Conservation (phyloP, 768 basidiomycete species). For the Polyporus arcularius region DNA sequence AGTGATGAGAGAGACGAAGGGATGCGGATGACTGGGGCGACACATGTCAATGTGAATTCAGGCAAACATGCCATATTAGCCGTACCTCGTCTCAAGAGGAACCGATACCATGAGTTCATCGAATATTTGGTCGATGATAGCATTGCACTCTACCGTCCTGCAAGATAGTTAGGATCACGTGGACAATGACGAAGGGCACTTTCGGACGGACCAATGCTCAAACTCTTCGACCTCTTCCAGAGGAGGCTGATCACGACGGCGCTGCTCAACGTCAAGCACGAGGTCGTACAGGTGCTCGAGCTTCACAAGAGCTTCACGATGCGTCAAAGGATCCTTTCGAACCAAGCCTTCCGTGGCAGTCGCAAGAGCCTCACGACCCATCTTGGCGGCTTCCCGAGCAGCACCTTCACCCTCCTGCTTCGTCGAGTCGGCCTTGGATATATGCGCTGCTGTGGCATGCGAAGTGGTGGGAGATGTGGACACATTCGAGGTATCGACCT, state of each 20-base stretch:
- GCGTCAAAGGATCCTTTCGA: slow-evolving; percentile 72
- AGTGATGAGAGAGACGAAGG: slow-evolving; percentile 88
- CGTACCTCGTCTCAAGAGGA: slow-evolving; percentile 89
- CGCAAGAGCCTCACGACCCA: slow-evolving; percentile 73
- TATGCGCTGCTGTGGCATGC: slow-evolving; percentile 45
- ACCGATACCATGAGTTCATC: slow-evolving; percentile 81
- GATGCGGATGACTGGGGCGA: slow-evolving; percentile 79
- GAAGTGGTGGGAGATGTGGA: slow-evolving; percentile 40
- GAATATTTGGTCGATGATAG: slow-evolving; percentile 75
- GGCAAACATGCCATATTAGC: background rate
- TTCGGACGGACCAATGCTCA: slow-evolving; percentile 45
- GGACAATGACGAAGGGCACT: background rate
- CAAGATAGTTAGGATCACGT: background rate
- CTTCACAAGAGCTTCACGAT: slow-evolving; percentile 73
- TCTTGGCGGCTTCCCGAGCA: slow-evolving; percentile 72
- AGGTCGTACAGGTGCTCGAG: slow-evolving; percentile 87
- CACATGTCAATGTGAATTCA: background rate
- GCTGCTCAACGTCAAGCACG: slow-evolving; percentile 82
- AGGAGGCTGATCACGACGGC: slow-evolving; percentile 74
- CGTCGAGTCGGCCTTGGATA: slow-evolving; percentile 53
- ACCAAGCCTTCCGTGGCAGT: slow-evolving; percentile 59
- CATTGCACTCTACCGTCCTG: slow-evolving; percentile 61
- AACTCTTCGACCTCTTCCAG: slow-evolving; percentile 54
- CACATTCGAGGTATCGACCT: slow-evolving; percentile 65
- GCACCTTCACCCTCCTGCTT: slow-evolving; percentile 51